Conservation (phyloP, 805 yeast genomes). For the Saccharomyces paradoxus region DNA sequence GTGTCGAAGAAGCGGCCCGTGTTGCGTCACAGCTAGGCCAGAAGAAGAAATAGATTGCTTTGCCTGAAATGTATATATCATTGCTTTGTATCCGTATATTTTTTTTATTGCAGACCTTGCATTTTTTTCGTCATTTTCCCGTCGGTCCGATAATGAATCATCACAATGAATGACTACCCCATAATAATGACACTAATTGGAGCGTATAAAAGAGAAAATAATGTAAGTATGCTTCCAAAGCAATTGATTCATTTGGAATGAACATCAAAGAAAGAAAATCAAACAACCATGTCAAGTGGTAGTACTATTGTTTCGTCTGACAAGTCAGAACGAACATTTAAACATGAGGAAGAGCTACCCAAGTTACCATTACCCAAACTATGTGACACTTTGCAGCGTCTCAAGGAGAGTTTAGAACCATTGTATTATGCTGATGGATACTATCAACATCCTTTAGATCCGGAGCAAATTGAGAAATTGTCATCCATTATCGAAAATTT, state of each 20-base stretch:
- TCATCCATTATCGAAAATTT: constrained; percentile 39
- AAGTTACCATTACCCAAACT: constrained; percentile 56
- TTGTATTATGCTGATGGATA: constrained; percentile 47
- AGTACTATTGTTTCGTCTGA: not conserved
- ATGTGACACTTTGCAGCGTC: constrained; percentile 41
- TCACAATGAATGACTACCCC: not conserved
- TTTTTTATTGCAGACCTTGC: not conserved
- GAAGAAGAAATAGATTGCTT: constrained; percentile 27
- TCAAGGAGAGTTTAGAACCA: constrained; percentile 52
- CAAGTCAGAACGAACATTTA: not conserved
- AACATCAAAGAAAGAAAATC: not conserved
- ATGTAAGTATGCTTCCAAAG: not conserved
- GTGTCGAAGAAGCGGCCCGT: constrained; percentile 85
- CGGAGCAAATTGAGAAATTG: constrained; percentile 29
- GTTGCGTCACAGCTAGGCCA: constrained; percentile 57
- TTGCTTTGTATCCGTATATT: not conserved
- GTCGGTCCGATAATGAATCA: not conserved
- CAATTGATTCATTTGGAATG: not conserved
- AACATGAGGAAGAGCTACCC: constrained; percentile 36
- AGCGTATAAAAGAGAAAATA: not conserved
- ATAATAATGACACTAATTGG: not conserved
- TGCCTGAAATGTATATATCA: not conserved
- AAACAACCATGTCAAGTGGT: not conserved
- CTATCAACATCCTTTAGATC: constrained; percentile 23
- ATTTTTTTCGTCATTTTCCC: not conserved